Evolutionary conservation across 495 filamentous ascomycete species (phyloP).

Genomic region (Penicillium soppii): DNA sequence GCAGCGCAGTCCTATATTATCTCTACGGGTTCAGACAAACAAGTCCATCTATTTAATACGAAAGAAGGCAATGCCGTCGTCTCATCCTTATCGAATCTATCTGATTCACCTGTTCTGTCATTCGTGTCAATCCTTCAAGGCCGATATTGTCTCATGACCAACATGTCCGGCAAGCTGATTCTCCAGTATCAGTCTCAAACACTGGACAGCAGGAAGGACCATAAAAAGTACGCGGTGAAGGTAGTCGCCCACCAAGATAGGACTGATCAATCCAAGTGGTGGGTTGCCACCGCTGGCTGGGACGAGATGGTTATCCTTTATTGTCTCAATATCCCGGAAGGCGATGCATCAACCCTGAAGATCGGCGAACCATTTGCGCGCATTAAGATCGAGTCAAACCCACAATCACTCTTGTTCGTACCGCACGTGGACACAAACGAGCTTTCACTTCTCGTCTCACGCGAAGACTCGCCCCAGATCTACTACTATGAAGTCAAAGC

Average conservation of each 20-base stretch:
- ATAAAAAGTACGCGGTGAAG: constrained; percentile 63
- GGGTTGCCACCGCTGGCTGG: constrained; percentile 67
- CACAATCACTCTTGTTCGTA: constrained; percentile 60
- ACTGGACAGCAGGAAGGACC: constrained; percentile 53
- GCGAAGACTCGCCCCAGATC: constrained; percentile 61
- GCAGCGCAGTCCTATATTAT: constrained; percentile 31
- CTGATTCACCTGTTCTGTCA: constrained; percentile 61
- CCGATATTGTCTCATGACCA: constrained; percentile 44
- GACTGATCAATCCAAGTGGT: constrained; percentile 14
- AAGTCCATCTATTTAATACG: constrained; percentile 46
- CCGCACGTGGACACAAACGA: constrained; percentile 42
- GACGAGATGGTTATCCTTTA: constrained; percentile 61
- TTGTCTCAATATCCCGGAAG: constrained; percentile 16
- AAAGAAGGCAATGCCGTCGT: constrained; percentile 19
- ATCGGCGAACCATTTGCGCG: constrained; percentile 45
- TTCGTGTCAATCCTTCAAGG: constrained; percentile 34
- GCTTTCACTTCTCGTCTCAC: constrained; percentile 53
- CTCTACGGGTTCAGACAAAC: constrained; percentile 53
- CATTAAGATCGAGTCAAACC: constrained; percentile 55
- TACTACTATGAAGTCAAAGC: constrained; percentile 55
- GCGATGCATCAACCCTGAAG: constrained; percentile 1
- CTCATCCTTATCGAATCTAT: constrained; percentile 38
- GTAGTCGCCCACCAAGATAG: constrained; percentile 41
- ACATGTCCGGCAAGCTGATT: constrained; percentile 65
- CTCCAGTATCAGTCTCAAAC: constrained; percentile 37